Evolutionary conservation across 352 stramenopile genomes (phyloP), one percentile per base, ranked within the genome.

Genomic region (Saprolegnia diclina): DNA sequence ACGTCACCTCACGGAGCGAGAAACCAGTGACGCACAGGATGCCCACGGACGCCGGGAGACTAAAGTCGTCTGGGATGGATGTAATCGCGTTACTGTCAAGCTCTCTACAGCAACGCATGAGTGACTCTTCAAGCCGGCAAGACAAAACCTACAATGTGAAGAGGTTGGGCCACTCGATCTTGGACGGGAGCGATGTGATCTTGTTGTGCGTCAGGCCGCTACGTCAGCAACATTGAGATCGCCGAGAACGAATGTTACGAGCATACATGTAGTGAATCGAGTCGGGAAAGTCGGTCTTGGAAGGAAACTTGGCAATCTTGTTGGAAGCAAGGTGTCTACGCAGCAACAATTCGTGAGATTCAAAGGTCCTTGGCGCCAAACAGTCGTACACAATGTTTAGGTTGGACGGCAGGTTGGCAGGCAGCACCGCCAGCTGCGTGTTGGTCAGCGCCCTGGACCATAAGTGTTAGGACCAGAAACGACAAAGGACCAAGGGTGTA

Each of bases 301-400:
- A 22, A 54, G 62, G 62, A 26, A 67, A 67, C n/a, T 18, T 26
- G n/a, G 22, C 42, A 40, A 67, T 67, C n/a, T 67, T 16, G 62
- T 67, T 67, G 38, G 22, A 45, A 14, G 19, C 26, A 6, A 67
- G 35, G 45, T 52, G 35, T 44, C 62, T 67, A 59, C 29, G 21
- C 11, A 5, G 24, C 7, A 37, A 19, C 29, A 35, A 35, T 6
- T 57, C 45, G 24, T 50, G 6, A 40, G 19, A 62, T 65, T 26
- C 4, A 6, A 11, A 9, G 29, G 22, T 22, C 5, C 29, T 2
- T 35, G 24, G 7, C 10, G 32, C 21, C n/a, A n/a, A n/a, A 67
- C 4, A 4, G 26, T 21, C 62, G 24, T 67, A 67, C 62, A 67
- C 5, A 16, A 55, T 18, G 2, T 46, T 16, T 6, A 67, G 26